phyloP scores from a whole-genome alignment of 2,329 filamentous ascomycete species.

The Phyllosticta citriasiana region DNA sequence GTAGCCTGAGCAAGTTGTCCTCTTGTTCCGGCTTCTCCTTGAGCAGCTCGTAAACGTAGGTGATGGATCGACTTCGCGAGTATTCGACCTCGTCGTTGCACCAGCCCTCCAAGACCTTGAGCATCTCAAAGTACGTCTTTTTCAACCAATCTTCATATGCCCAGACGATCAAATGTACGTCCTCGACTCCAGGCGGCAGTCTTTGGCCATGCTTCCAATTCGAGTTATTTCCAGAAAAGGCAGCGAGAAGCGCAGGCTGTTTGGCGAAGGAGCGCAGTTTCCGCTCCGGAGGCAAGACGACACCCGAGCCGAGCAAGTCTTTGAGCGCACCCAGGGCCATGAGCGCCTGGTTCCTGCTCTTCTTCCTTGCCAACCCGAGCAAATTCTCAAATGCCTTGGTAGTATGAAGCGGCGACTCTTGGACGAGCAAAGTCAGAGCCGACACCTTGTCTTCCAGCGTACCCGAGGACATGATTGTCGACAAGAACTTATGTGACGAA shows the following conservation, averaged over 20 bases:
- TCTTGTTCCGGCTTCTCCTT: constrained; percentile 97
- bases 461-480: constrained; percentile 92
- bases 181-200: constrained; percentile 63
- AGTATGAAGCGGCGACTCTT: constrained; percentile 93
- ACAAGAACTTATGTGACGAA: constrained; percentile 90
- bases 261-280: constrained; percentile 69
- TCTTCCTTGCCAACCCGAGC: constrained; percentile 75
- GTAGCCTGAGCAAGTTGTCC: constrained; percentile 76
- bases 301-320: constrained; percentile 84
- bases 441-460: constrained; percentile 96
- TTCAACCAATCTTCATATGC: constrained; percentile 94
- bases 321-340: constrained; percentile 88
- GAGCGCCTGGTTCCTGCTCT: constrained; percentile 84
- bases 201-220: constrained; percentile 60
- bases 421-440: constrained; percentile 82
- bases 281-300: constrained; percentile 70
- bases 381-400: constrained; percentile 80
- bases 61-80: constrained; percentile 75
- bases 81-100: constrained; percentile 94
- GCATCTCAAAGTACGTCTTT: constrained; percentile 81
- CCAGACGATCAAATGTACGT: constrained; percentile 76
- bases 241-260: constrained; percentile 66
- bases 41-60: constrained; percentile 82
- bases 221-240: constrained; percentile 52
- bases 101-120: constrained; percentile 86